Evolutionary conservation across 2,329 filamentous ascomycete genomes (phyloP).

Genomic region (Colletotrichum spinosum): DNA sequence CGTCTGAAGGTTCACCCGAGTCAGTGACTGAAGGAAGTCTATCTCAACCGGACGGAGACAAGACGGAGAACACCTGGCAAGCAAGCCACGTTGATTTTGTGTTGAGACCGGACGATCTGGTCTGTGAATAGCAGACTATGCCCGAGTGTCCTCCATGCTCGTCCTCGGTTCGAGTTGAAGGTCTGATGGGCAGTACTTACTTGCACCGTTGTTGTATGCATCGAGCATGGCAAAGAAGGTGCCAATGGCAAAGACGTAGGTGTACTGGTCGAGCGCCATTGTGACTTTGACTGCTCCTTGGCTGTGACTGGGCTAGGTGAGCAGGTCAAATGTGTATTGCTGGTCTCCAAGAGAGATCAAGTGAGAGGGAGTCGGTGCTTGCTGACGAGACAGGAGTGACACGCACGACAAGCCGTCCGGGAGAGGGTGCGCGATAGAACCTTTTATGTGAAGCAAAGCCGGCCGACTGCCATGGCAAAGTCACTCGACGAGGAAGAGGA

Average conservation of each 20-base stretch:
- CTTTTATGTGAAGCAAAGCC: conserved; percentile 22
- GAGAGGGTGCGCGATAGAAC: conserved; percentile 19
- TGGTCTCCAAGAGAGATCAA: conserved; percentile 16
- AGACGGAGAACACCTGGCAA: background rate
- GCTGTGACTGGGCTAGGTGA: conserved; percentile 19
- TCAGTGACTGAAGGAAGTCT: conserved; percentile 20
- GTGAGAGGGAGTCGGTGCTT: conserved; percentile 14
- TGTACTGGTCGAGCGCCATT: conserved; percentile 72
- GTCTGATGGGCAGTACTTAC: conserved; percentile 58
- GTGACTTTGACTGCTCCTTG: conserved; percentile 45
- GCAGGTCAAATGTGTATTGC: conserved; percentile 10
- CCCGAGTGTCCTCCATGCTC: too few species aligned
- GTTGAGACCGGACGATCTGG: too few species aligned
- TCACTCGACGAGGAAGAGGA: too few species aligned
- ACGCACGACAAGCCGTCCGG: background rate
- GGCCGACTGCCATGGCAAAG: too few species aligned
- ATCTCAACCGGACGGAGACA: background rate
- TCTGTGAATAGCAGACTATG: too few species aligned
- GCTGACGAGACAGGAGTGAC: conserved; percentile 18
- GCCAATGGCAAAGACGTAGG: conserved; percentile 81
- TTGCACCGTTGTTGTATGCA: conserved; percentile 83
- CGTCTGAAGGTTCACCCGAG: conserved; percentile 61
- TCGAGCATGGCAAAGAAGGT: conserved; percentile 81
- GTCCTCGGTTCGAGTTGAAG: too few species aligned
- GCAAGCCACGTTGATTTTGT: too few species aligned